These are phyloP conservation scores for Fusarium sp. DNA, from an alignment of 2,329 filamentous ascomycete genomes.

Conservation along the genomic window DNA sequence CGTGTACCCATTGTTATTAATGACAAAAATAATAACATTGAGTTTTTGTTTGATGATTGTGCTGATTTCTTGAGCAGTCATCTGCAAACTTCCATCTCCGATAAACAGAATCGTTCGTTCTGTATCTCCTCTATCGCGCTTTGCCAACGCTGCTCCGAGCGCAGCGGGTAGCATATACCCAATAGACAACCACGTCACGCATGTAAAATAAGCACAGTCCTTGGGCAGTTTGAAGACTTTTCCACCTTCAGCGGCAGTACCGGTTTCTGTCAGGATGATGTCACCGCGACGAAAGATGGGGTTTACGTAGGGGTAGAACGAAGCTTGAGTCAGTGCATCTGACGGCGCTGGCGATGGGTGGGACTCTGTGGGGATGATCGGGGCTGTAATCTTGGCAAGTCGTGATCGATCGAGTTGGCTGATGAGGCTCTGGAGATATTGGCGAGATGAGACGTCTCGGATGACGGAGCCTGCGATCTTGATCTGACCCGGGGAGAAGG, in stretches of 20 bases:
- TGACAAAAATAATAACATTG: slow-evolving; percentile 19
- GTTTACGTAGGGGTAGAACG: slow-evolving; percentile 18
- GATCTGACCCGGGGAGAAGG: slow-evolving; percentile 5
- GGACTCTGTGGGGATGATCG: background rate
- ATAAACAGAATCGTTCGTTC: slow-evolving; percentile 23
- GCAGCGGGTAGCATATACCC: slow-evolving; percentile 30
- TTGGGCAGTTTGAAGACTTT: slow-evolving; percentile 4
- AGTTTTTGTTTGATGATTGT: slow-evolving; percentile 22
- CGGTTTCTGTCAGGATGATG: slow-evolving; percentile 14
- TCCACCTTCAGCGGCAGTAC: slow-evolving; percentile 23
- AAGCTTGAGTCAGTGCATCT: background rate
- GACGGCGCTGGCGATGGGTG: background rate
- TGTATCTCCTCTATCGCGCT: background rate
- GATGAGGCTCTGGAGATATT: background rate
- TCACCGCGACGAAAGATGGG: slow-evolving; percentile 14
- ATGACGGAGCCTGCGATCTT: background rate
- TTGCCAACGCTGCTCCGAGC: slow-evolving; percentile 13
- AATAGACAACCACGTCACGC: slow-evolving; percentile 24
- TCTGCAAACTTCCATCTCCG: slow-evolving; percentile 17
- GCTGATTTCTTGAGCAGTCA: slow-evolving; percentile 25
- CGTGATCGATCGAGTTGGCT: background rate
- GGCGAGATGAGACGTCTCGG: slow-evolving; percentile 1
- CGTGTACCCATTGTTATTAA: slow-evolving; percentile 26
- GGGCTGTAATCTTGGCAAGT: background rate
- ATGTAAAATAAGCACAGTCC: slow-evolving; percentile 6